phyloP scores from a whole-genome alignment of 169 alveolate genomes.

The Eimeria falciformis region DNA sequence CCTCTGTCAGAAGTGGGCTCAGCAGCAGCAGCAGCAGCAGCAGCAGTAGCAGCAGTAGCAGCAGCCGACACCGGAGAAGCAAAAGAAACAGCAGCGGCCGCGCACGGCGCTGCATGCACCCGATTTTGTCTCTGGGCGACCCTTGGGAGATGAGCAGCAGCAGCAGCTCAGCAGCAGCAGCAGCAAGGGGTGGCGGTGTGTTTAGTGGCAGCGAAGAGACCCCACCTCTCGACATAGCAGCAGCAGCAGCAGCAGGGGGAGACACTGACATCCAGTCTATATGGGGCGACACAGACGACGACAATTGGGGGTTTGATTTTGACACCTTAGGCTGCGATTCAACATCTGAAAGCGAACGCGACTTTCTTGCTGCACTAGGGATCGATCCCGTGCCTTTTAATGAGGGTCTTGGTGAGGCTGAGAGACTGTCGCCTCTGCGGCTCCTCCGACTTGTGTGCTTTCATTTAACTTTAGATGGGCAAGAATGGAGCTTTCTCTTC shows the following conservation, averaged over 20 bases:
- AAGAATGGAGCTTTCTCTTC: not conserved
- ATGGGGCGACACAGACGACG: constrained; percentile 30
- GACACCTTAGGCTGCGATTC: not conserved
- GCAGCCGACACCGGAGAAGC: constrained; percentile 20
- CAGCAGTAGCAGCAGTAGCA: constrained; percentile 40
- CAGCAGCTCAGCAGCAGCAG: not conserved
- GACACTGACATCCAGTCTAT: not conserved
- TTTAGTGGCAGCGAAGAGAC: not conserved
- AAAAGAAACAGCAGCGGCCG: not conserved
- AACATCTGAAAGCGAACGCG: not conserved
- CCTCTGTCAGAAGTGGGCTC: not conserved
- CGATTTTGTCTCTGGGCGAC: not conserved
- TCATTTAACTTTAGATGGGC: not conserved
- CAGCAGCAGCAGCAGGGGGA: constrained; percentile 52
- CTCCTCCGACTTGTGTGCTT: too few species aligned
- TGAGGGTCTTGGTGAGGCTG: not conserved
- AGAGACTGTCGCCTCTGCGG: too few species aligned
- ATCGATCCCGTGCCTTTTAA: not conserved
- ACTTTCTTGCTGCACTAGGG: not conserved
- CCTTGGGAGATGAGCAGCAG: not conserved
- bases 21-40: constrained; percentile 57
- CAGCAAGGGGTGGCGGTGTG: not conserved
- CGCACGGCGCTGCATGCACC: not conserved
- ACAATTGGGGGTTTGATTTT: constrained; percentile 14
- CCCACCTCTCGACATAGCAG: constrained; percentile 34